These are phyloP conservation scores for Aaosphaeria pasadenensis DNA, from an alignment of 2,329 filamentous ascomycete genomes.

Conservation along the genomic window DNA sequence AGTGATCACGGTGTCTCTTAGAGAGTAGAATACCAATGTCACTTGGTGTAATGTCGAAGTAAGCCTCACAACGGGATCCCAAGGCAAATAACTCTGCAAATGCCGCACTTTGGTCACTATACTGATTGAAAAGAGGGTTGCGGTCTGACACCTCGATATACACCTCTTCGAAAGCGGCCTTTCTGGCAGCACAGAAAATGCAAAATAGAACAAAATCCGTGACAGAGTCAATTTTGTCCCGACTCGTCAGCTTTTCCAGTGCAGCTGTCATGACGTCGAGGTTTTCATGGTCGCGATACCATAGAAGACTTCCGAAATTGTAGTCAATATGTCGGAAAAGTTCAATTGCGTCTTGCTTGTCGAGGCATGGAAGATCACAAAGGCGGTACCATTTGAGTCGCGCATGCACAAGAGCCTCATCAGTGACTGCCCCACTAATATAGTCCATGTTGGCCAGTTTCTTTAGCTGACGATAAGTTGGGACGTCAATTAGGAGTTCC, in stretches of 20 bases:
- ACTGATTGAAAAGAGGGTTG: conserved; percentile 59
- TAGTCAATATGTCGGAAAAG: conserved; percentile 31
- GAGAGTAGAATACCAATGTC: conserved; percentile 34
- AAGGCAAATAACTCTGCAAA: conserved; percentile 63
- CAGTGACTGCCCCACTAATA: conserved; percentile 23
- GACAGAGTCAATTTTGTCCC: conserved; percentile 22
- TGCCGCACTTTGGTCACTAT: conserved; percentile 61
- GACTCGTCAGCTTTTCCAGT: conserved; percentile 19
- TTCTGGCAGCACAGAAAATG: conserved; percentile 57
- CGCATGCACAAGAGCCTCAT: conserved; percentile 26
- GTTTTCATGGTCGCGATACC: conserved; percentile 25
- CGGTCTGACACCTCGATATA: conserved; percentile 62
- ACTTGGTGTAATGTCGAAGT: conserved; percentile 53
- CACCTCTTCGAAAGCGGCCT: conserved; percentile 59
- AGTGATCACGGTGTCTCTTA: conserved; percentile 41
- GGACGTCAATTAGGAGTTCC: conserved; percentile 33
- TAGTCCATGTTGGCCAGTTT: conserved; percentile 36
- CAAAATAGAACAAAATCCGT: conserved; percentile 56
- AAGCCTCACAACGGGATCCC: conserved; percentile 61
- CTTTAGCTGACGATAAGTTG: conserved; percentile 35
- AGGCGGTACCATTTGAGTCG: conserved; percentile 35
- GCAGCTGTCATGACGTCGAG: conserved; percentile 29
- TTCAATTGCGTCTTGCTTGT: conserved; percentile 19
- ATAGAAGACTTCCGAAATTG: conserved; percentile 24
- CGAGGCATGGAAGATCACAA: conserved; percentile 20